phyloP scores from a whole-genome alignment of 1,284 basidiomycete species.

The Tranzscheliella williamsii region DNA sequence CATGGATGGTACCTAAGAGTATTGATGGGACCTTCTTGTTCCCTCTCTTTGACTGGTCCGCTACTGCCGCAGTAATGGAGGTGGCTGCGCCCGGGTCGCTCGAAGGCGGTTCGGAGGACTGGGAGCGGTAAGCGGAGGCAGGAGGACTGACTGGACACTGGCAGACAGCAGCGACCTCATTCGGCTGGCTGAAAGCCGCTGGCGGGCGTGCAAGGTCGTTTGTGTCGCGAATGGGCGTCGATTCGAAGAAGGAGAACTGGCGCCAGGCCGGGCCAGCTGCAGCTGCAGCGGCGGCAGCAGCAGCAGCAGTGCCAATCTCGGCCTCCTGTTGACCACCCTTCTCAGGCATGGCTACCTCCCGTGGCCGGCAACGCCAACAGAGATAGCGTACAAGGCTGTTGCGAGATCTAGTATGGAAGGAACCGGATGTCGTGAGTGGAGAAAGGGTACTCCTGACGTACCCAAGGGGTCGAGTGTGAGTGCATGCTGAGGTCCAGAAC shows the following conservation, averaged over 20 bases:
- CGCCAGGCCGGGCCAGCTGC: slow-evolving; percentile 50
- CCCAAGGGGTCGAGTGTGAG: no score
- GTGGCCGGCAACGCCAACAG: no score
- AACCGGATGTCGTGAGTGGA: no score
- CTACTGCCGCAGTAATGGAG: slow-evolving; percentile 4
- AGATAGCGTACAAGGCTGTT: no score
- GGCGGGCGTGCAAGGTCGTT: slow-evolving; percentile 43
- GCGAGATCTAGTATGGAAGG: no score
- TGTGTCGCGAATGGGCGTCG: slow-evolving; percentile 34
- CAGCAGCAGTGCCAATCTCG: slow-evolving; percentile 26
- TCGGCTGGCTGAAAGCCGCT: slow-evolving; percentile 25
- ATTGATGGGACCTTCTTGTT: slow-evolving; percentile 3
- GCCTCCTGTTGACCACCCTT: neutral
- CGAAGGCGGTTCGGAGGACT: neutral
- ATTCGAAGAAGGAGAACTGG: slow-evolving; percentile 50
- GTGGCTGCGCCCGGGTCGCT: slow-evolving; percentile 4
- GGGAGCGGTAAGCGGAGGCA: slow-evolving; percentile 1
- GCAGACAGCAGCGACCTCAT: slow-evolving; percentile 43
- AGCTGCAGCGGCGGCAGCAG: slow-evolving; percentile 21
- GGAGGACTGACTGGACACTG: slow-evolving; percentile 39
- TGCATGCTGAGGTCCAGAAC: no score
- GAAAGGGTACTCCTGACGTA: no score
- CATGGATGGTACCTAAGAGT: slow-evolving; percentile 41
- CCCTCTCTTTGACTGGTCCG: neutral
- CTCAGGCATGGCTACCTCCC: neutral